A percentile compares a stretch with the other conserved stretches of the same genome.
These are phyloP conservation scores for Skeletonema marinoi DNA, from an alignment of 108 stramenopile species.

Conservation along the genomic window DNA sequence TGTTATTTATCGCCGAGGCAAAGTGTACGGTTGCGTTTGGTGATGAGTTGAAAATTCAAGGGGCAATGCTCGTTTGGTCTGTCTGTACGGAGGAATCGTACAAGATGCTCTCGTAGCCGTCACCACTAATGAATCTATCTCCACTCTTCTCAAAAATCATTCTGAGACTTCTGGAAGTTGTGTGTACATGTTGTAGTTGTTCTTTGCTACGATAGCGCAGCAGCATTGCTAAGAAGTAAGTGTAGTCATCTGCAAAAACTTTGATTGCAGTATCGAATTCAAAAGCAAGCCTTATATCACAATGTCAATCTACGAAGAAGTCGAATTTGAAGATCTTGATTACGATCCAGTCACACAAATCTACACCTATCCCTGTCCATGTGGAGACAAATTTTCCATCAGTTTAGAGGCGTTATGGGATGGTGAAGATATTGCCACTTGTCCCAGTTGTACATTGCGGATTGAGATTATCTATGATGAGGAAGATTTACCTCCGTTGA, in stretches of 20 bases:
- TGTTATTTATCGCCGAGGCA: neutral
- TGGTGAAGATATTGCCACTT: slow-evolving; percentile 96
- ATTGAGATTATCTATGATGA: slow-evolving; percentile 94
- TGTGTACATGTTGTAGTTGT: too few relatives aligned
- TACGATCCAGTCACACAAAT: slow-evolving; percentile 77
- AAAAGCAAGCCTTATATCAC: neutral
- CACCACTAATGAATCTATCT: neutral
- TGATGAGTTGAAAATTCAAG: neutral
- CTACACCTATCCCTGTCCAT: slow-evolving; percentile 97
- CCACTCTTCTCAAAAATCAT: too few relatives aligned
- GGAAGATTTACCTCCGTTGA: slow-evolving; percentile 78
- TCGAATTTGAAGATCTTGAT: slow-evolving; percentile 93
- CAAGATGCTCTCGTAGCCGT: neutral
- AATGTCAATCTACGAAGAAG: slow-evolving; percentile 96
- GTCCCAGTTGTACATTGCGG: slow-evolving; percentile 93
- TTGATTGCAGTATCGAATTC: too few relatives aligned
- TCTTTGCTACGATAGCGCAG: neutral
- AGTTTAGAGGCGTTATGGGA: slow-evolving; percentile 92
- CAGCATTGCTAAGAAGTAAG: neutral
- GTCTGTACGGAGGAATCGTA: neutral
- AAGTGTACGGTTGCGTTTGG: neutral
- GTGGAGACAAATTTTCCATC: slow-evolving; percentile 94
- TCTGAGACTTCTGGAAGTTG: too few relatives aligned
- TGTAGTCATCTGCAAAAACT: too few relatives aligned
- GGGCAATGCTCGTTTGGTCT: slow-evolving; percentile 1